These are phyloP conservation scores for Aschersonia sp. DNA, from an alignment of 2,329 filamentous ascomycete genomes.

Conservation along the genomic window DNA sequence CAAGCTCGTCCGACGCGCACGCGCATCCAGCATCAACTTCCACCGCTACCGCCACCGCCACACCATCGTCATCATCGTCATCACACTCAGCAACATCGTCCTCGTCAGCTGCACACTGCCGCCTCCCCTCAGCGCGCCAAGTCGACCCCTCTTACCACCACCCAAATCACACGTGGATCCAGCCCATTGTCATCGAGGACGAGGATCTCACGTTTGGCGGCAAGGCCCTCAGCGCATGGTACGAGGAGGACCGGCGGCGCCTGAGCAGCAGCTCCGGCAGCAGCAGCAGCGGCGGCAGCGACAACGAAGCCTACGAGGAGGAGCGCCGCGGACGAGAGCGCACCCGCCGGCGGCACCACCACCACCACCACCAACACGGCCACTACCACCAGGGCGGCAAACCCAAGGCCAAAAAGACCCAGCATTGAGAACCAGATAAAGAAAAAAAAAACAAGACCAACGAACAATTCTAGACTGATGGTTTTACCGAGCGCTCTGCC, in stretches of 20 bases:
- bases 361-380: too few species aligned
- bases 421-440: too few species aligned
- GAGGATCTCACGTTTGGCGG: constrained; percentile 46
- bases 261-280: constrained; percentile 16
- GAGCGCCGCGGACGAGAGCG: constrained; percentile 6
- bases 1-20: too few species aligned
- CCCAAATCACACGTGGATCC: constrained; percentile 28
- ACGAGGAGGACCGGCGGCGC: constrained; percentile 32
- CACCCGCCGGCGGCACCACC: constrained; percentile 12
- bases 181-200: constrained; percentile 43
- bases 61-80: too few species aligned
- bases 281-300: constrained; percentile 19
- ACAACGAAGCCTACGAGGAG: constrained; percentile 15
- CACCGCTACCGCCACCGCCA: too few species aligned
- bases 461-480: too few species aligned
- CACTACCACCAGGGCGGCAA: too few species aligned
- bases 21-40: too few species aligned
- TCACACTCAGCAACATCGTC: neutral
- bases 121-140: constrained; percentile 15
- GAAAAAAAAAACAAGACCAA: too few species aligned
- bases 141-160: constrained; percentile 11
- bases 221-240: constrained; percentile 43
- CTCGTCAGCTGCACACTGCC: neutral
- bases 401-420: too few species aligned
- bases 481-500: too few species aligned